Conservation (phyloP, 306 rosid genomes). For the Trifolium dubium region DNA sequence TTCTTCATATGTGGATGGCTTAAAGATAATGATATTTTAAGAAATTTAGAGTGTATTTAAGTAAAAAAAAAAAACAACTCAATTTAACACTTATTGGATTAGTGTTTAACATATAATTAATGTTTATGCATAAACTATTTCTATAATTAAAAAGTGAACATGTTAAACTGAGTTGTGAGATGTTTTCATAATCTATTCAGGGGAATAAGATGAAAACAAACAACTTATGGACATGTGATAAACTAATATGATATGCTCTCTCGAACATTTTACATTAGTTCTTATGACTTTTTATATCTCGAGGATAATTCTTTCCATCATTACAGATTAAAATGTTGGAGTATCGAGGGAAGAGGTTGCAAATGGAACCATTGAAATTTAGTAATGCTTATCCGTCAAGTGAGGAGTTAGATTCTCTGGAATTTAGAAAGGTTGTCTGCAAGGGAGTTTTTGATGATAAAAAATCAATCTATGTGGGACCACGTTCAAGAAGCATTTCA, state of each 20-base stretch:
- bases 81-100: not conserved
- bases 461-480: slow-evolving; percentile 82
- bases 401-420: slow-evolving; percentile 64
- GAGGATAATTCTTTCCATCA: slow-evolving; percentile 15
- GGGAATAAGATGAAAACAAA: not conserved
- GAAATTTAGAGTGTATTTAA: not conserved
- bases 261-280: not conserved
- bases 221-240: not conserved
- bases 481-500: slow-evolving; percentile 97
- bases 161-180: not conserved
- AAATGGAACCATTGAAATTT: slow-evolving; percentile 70
- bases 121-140: not conserved
- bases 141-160: not conserved
- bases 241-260: not conserved
- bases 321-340: slow-evolving; percentile 74
- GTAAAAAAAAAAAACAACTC: not conserved
- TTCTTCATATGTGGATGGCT: not conserved
- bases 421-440: slow-evolving; percentile 77
- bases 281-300: not conserved
- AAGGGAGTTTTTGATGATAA: slow-evolving; percentile 79
- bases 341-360: slow-evolving; percentile 74
- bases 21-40: slow-evolving; percentile 1
- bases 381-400: slow-evolving; percentile 48
- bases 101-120: not conserved
- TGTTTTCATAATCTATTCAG: not conserved